A percentile compares a stretch with the other conserved stretches of the same genome.
Evolutionary conservation across 2,329 filamentous ascomycete genomes (phyloP).

Genomic region (Dactylellina cionopaga): DNA sequence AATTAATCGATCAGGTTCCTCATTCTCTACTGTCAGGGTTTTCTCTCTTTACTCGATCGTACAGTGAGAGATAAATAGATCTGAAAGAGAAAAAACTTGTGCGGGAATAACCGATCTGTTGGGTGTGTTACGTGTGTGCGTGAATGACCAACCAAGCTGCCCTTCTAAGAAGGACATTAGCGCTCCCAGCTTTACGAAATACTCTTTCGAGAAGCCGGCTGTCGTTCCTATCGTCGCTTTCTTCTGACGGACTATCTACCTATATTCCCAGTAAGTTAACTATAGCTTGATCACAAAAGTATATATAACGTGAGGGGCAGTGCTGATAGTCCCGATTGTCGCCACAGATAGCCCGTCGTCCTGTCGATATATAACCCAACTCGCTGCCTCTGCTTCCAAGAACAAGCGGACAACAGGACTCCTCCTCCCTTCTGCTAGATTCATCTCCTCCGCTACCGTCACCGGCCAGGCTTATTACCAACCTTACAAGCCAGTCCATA

Average conservation of each 20-base stretch:
- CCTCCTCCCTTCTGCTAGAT: neutral
- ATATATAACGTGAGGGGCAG: neutral
- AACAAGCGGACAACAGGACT: neutral
- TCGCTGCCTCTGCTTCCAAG: neutral
- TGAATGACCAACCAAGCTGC: slow-evolving; percentile 52
- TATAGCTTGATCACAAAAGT: no score
- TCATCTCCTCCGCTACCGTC: neutral
- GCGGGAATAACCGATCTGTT: slow-evolving; percentile 18
- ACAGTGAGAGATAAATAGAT: no score
- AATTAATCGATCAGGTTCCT: no score
- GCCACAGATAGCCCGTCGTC: no score
- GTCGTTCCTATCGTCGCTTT: neutral
- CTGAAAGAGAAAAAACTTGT: slow-evolving; percentile 4
- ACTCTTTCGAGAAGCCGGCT: slow-evolving; percentile 43
- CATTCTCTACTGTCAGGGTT: no score
- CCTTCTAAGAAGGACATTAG: slow-evolving; percentile 53
- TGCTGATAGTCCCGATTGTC: slow-evolving; percentile 21
- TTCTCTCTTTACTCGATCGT: no score
- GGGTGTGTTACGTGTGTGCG: neutral
- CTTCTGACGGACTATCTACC: no score
- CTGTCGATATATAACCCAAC: slow-evolving; percentile 31
- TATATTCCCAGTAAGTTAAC: neutral
- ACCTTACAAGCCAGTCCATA: neutral
- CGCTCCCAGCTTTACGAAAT: slow-evolving; percentile 22
- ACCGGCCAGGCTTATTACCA: neutral